Base-by-base conservation (phyloP, 306 rosid species). In the Gastrolobium villosum region DNA sequence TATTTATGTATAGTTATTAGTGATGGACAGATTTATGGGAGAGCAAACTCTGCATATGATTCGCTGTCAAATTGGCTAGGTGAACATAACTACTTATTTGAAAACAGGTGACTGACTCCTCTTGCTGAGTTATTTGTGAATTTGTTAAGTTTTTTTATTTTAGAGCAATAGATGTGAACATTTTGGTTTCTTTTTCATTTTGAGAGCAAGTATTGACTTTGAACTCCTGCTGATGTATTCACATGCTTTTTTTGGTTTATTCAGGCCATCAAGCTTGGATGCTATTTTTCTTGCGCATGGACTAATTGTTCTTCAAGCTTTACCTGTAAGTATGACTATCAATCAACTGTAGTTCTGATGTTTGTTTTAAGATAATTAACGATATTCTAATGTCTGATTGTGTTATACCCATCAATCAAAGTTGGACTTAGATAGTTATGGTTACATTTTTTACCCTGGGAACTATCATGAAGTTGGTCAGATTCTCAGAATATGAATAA, bases 201-300 rank as follows among this genome's bases (percentile, higher is more conserved):
- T 64, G 54, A 55, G 28, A 79, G 69, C 4, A 40, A 45, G 32
- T 64, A 31, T 69, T 39, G 43, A 56, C 30, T 43, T 65, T 57
- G 55, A 62, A 31, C 36, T 72, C 65, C 41, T 40, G 64, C 41
- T 80, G 9, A 39, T 69, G 80, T 34, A 40, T 75, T 73, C 63
- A 43, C 66, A 31, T 69, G 71, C 45, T 66, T 48, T 85, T 44
- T 78, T 77, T 20, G 80, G 52, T 75, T 81, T 46, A 26, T 72
- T 85, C 83, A 96, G 99, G 83, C 93, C 98, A 52, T 91, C 99
- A 53, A 96, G 99, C 74, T 77, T 96, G 83, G 99, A 96, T 84
- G 98, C 99, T 15, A 76, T 91, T 70, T 91, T 93, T 86, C 86
- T 91, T 60, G 96, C 97, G 0, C 99, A 93, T 81, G 89, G 87